phyloP scores from a whole-genome alignment of 148 eudicot genomes.

The Chenopodium formosanum region DNA sequence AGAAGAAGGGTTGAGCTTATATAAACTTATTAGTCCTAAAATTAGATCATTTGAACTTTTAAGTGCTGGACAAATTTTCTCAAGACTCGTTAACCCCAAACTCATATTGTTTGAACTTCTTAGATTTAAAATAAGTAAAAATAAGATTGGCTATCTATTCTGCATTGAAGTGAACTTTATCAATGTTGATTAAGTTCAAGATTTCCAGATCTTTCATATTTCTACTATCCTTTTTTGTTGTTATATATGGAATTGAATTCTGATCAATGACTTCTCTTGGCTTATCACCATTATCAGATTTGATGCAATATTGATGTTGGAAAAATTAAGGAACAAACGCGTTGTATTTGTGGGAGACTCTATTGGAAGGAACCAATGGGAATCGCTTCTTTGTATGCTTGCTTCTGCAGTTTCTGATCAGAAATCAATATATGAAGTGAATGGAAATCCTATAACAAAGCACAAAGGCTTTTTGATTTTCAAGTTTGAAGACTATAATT shows the following conservation, averaged over 20 bases:
- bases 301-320: slow-evolving; percentile 65
- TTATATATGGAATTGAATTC: background rate
- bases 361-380: slow-evolving; percentile 98
- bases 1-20: too few relatives aligned
- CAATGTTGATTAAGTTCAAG: background rate
- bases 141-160: background rate
- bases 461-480: slow-evolving; percentile 84
- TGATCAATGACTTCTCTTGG: background rate
- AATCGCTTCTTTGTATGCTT: slow-evolving; percentile 91
- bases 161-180: background rate
- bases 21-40: too few relatives aligned
- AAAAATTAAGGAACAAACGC: slow-evolving; percentile 74
- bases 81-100: too few relatives aligned
- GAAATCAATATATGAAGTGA: slow-evolving; percentile 70
- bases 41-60: too few relatives aligned
- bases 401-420: slow-evolving; percentile 62
- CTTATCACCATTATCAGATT: slow-evolving; percentile 42
- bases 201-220: background rate
- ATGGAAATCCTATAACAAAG: slow-evolving; percentile 89
- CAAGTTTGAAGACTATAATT: slow-evolving; percentile 71
- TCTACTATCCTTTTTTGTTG: background rate
- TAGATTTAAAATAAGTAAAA: too few relatives aligned
- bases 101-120: too few relatives aligned
- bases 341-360: slow-evolving; percentile 89
- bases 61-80: too few relatives aligned